A percentile compares a stretch with the other conserved stretches of the same genome.
These are phyloP conservation scores for Candida verbasci DNA, from an alignment of 805 yeast species.

Conservation along the genomic window DNA sequence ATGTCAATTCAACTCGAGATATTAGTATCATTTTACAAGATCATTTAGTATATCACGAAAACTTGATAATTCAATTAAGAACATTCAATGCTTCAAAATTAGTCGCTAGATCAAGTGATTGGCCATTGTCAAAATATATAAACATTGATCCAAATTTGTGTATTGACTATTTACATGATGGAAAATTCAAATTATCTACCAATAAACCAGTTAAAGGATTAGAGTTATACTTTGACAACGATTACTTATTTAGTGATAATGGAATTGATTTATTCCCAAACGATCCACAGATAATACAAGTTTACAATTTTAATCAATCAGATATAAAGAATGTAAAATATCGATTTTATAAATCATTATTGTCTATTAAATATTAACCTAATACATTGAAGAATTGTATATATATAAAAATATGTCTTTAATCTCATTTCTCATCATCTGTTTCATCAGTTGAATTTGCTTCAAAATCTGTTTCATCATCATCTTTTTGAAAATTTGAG, in stretches of 20 bases:
- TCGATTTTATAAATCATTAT: not conserved
- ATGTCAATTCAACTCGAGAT: not conserved
- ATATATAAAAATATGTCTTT: not conserved
- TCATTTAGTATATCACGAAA: not conserved
- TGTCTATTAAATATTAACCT: not conserved
- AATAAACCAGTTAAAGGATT: slow-evolving; percentile 43
- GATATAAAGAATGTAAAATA: not conserved
- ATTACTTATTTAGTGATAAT: slow-evolving; percentile 31
- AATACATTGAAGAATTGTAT: not conserved
- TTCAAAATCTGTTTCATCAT: slow-evolving; percentile 35
- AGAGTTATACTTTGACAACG: slow-evolving; percentile 22
- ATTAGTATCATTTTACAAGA: too few relatives aligned
- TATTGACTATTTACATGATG: slow-evolving; percentile 14
- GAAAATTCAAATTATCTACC: slow-evolving; percentile 18
- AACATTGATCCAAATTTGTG: slow-evolving; percentile 12
- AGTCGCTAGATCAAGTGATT: slow-evolving; percentile 34
- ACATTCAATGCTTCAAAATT: slow-evolving; percentile 10
- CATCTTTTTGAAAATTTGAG: slow-evolving; percentile 14
- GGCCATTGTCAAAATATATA: slow-evolving; percentile 44
- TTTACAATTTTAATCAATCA: slow-evolving; percentile 11
- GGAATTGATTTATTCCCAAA: slow-evolving; percentile 48
- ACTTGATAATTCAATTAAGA: not conserved
- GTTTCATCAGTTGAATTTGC: slow-evolving; percentile 21
- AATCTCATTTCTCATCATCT: slow-evolving; percentile 6
- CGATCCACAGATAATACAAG: slow-evolving; percentile 13